Conservation (phyloP, 2,329 filamentous ascomycete genomes). For the Nothophoma quercina region DNA sequence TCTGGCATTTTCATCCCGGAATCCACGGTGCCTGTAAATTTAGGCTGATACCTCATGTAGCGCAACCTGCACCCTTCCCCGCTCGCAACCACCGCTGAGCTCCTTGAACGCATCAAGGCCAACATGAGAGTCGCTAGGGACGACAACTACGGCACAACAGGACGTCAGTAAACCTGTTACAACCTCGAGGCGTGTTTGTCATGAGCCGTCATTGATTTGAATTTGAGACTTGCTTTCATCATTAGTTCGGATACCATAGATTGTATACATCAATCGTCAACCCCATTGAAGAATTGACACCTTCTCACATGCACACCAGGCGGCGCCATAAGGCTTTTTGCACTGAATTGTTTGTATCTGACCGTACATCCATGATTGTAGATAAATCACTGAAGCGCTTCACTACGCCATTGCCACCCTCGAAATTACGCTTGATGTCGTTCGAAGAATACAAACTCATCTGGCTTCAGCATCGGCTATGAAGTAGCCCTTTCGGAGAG, state of each 20-base stretch:
- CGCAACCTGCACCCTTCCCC: conserved; percentile 68
- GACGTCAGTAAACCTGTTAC: neutral
- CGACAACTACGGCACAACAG: conserved; percentile 10
- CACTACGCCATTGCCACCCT: neutral
- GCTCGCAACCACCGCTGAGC: conserved; percentile 67
- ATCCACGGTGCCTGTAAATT: neutral
- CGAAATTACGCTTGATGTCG: neutral
- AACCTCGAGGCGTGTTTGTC: neutral
- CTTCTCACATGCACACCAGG: no score
- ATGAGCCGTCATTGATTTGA: neutral
- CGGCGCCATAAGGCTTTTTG: no score
- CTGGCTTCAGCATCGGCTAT: no score
- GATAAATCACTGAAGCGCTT: neutral
- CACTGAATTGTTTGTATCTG: neutral
- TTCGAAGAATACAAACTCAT: neutral
- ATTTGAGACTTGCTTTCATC: neutral
- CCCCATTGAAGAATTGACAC: no score
- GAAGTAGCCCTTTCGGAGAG: neutral
- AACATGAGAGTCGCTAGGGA: conserved; percentile 63
- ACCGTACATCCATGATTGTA: neutral
- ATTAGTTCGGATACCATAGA: conserved; percentile 1
- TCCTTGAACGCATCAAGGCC: conserved; percentile 73
- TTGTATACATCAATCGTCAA: neutral
- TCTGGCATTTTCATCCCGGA: no score
- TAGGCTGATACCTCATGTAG: conserved; percentile 50